phyloP scores from a whole-genome alignment of 352 stramenopile species.

The Pythium aquatile region DNA sequence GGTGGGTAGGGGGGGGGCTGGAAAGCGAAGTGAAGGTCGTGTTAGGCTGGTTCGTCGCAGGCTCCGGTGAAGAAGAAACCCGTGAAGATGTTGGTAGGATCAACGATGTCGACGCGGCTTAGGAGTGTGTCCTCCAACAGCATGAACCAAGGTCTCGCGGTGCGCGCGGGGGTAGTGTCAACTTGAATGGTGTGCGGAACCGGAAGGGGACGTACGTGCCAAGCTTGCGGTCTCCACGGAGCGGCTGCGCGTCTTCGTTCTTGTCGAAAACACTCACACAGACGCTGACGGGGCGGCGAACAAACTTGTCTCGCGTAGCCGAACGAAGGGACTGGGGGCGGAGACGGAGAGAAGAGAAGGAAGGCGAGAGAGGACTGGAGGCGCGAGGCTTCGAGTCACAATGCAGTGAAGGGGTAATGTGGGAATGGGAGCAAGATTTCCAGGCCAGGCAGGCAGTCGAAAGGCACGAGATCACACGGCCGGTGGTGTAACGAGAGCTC shows the following conservation, averaged over 20 bases:
- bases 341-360: neutral
- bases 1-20: neutral
- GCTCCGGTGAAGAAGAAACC: constrained; percentile 90
- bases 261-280: constrained; percentile 10
- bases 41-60: constrained; percentile 88
- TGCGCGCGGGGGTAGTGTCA: constrained; percentile 21
- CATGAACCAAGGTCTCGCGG: constrained; percentile 60
- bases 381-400: constrained; percentile 6
- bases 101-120: constrained; percentile 81
- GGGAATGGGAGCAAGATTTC: neutral
- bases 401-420: neutral
- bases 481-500: neutral
- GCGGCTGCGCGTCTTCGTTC: neutral
- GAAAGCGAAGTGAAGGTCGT: constrained; percentile 19
- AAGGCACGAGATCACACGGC: neutral
- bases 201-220: constrained; percentile 21
- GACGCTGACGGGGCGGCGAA: constrained; percentile 5
- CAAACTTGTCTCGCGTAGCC: constrained; percentile 15
- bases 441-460: neutral
- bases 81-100: constrained; percentile 86
- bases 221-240: constrained; percentile 9
- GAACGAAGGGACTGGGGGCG: neutral
- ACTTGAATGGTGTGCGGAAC: constrained; percentile 25
- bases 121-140: constrained; percentile 70
- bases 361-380: neutral